phyloP scores from a whole-genome alignment of 2,329 filamentous ascomycete genomes.

The Aureobasidium sp. region DNA sequence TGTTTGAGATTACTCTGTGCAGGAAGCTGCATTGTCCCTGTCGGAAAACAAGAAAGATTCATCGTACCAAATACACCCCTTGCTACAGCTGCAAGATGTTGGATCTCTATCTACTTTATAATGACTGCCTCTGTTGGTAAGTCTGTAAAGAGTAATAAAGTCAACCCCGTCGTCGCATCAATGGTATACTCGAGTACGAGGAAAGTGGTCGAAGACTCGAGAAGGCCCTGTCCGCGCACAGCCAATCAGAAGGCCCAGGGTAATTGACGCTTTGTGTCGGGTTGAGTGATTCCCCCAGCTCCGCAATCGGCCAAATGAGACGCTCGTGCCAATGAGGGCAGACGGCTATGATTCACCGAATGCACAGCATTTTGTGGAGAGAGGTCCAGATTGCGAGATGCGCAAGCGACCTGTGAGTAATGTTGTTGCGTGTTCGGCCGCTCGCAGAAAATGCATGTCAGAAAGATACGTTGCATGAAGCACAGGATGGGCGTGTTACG shows the following conservation, averaged over 20 bases:
- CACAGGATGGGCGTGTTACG: neutral
- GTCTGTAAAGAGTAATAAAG: neutral
- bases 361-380: conserved; percentile 7
- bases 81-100: neutral
- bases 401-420: neutral
- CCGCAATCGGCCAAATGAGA: conserved; percentile 3
- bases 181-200: neutral
- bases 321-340: conserved; percentile 7
- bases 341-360: conserved; percentile 7
- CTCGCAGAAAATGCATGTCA: neutral
- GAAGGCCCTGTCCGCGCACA: neutral
- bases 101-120: neutral
- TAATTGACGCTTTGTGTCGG: conserved; percentile 8
- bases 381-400: conserved; percentile 3
- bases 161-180: neutral
- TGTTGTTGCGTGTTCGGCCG: neutral
- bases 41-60: neutral
- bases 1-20: neutral
- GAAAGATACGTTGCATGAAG: neutral
- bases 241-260: neutral
- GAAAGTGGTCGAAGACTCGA: neutral
- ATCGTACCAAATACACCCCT: neutral
- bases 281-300: neutral
- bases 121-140: neutral
- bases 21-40: neutral